Base-by-base conservation (phyloP, 2,329 filamentous ascomycete genomes). In the Fusarium praegraminearum region DNA sequence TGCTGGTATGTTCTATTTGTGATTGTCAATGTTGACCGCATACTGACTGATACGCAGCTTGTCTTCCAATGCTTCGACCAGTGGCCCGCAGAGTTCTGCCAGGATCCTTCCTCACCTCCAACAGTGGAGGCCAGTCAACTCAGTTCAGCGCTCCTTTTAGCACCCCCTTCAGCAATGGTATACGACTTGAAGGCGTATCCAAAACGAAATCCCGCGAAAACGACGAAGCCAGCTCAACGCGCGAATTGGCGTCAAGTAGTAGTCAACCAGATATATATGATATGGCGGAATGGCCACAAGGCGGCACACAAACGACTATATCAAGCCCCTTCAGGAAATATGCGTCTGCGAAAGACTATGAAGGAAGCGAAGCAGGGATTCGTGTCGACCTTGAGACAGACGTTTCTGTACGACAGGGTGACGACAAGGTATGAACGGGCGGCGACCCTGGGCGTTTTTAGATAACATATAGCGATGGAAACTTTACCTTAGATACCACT, bases 1-100 rank as follows among this genome's bases (percentile, higher is more conserved):
- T 26, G 74, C 76, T 44, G 67, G 76, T 77, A 66, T 43, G 62
- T 47, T 16, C 22, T 2, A 1, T 7, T 20, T 22, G 22, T 8
- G 15, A 1, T 26, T 7, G 5, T 11, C 2, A 7, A 26, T 2
- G 10, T 15, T 4, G 7, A 33, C 4, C 9, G 4, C 12, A 8
- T 40, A 49, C 47, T 69, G n/a, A 64, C 41, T 36, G 4, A 13
- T 9, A 5, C 7, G 6, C 7, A 74, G 72, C 67, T 20, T 74
- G 61, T 22, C 71, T 74, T 9, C 72, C 72, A 10, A 69, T 74
- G 62, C 67, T 74, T 22, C 59, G 72, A 13, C 72, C 71, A 15
- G 53, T 73, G 7, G 61, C 69, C 1, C 67, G 67, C n/a, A 69
- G 40, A 13, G 44, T 73, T n/a, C 36, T 74, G 12, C 67, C 69